Evolutionary conservation across 2,329 filamentous ascomycete species (phyloP).

Genomic region (Scorias spongiosa): DNA sequence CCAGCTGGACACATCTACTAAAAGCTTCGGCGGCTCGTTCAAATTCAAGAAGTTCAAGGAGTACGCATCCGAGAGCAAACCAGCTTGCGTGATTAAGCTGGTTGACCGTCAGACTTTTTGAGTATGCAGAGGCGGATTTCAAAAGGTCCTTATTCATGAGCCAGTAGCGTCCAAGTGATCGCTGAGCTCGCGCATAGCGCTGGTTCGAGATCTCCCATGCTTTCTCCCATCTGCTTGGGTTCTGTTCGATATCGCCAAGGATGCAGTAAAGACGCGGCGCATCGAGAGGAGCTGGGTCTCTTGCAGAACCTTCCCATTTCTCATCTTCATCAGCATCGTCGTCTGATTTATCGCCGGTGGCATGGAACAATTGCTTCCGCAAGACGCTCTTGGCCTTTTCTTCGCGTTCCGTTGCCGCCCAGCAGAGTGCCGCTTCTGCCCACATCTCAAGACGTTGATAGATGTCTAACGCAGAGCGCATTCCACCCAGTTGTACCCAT

Average conservation of each 20-base stretch:
- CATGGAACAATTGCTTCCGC: slow-evolving; percentile 62
- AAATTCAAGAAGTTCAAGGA: slow-evolving; percentile 62
- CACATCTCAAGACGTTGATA: slow-evolving; percentile 88
- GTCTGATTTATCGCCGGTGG: slow-evolving; percentile 31
- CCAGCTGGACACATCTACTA: slow-evolving; percentile 64
- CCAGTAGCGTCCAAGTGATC: slow-evolving; percentile 68
- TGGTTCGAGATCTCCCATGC: slow-evolving; percentile 76
- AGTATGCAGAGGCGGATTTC: slow-evolving; percentile 63
- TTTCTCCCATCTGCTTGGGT: slow-evolving; percentile 60
- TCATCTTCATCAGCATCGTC: slow-evolving; percentile 24
- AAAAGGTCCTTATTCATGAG: slow-evolving; percentile 49
- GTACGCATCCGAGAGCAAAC: slow-evolving; percentile 81
- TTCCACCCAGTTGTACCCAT: slow-evolving; percentile 80
- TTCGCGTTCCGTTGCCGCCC: slow-evolving; percentile 64
- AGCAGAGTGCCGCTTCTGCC: slow-evolving; percentile 87
- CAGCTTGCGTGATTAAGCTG: slow-evolving; percentile 70
- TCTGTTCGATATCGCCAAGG: slow-evolving; percentile 70
- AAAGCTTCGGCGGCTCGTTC: slow-evolving; percentile 71
- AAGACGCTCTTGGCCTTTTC: slow-evolving; percentile 67
- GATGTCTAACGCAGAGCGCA: slow-evolving; percentile 84
- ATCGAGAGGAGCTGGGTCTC: slow-evolving; percentile 58
- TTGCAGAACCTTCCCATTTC: slow-evolving; percentile 51
- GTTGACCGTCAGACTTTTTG: slow-evolving; percentile 61
- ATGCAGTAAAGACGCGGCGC: slow-evolving; percentile 86
- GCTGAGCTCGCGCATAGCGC: slow-evolving; percentile 74